Conservation (phyloP, 1,139 yeast genomes). For the Lodderomyces margitis region DNA sequence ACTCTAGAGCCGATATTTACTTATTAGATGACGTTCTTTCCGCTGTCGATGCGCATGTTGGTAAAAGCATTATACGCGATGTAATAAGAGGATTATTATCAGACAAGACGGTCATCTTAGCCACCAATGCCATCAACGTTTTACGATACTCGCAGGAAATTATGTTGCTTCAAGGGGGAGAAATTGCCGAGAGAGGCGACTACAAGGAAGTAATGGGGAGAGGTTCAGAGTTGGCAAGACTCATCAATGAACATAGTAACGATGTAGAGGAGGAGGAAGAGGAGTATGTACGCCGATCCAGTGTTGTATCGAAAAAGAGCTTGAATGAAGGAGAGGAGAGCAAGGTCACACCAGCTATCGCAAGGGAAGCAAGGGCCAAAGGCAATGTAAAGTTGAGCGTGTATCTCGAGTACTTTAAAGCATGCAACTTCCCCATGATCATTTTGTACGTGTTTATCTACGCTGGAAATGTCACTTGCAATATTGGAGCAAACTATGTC, state of each 20-base stretch:
- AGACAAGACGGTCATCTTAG: constrained; percentile 33
- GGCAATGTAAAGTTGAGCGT: constrained; percentile 32
- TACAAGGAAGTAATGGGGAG: constrained; percentile 22
- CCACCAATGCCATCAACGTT: constrained; percentile 39
- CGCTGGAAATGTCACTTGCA: constrained; percentile 20
- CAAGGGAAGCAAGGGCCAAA: constrained; percentile 26
- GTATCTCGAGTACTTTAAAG: constrained; percentile 31
- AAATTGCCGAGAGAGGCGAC: constrained; percentile 33
- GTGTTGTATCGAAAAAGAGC: constrained; percentile 18
- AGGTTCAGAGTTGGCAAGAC: constrained; percentile 22
- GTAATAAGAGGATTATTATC: constrained; percentile 32
- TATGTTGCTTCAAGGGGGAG: constrained; percentile 26
- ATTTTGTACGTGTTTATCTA: constrained; percentile 24
- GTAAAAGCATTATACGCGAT: constrained; percentile 32
- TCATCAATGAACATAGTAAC: constrained; percentile 23
- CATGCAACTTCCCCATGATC: constrained; percentile 29
- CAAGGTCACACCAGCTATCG: constrained; percentile 21
- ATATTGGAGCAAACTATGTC: constrained; percentile 26
- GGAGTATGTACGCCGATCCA: constrained; percentile 12
- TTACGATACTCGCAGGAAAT: constrained; percentile 32
- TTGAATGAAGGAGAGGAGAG: constrained; percentile 17
- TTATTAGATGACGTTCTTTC: constrained; percentile 38
- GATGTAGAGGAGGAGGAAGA: constrained; percentile 13
- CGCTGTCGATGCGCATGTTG: constrained; percentile 44
- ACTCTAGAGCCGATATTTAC: constrained; percentile 38